Evolutionary conservation across 2,329 filamentous ascomycete genomes (phyloP), one percentile per base, ranked within the genome.

Genomic region (Onygena corvina): DNA sequence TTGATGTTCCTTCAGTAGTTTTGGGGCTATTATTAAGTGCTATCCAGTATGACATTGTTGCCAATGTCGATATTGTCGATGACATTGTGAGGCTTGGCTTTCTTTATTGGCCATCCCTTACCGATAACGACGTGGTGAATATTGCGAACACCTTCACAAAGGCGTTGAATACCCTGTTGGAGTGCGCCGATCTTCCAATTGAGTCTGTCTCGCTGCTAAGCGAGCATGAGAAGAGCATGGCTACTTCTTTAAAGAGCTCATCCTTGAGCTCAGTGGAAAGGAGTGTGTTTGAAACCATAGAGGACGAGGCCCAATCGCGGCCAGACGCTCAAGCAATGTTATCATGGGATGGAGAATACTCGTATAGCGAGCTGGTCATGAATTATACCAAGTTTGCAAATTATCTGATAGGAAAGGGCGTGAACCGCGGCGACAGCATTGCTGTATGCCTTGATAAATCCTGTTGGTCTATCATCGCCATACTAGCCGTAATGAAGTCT

Each of bases 331-430:
- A 44, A 20, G 61, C 60, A 6, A 52, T 62, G n/a, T 44, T 49
- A 34, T 56, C 61, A 2, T 63, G 60, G 60, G 61, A 64, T 50
- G 60, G 61, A 5, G 48, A 54, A 6, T 51, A 61, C 12, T 57
- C 60, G 0, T 64, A 61, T 36, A 46, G 20, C 2, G 48, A 64
- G 38, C 35, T 64, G 23, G 57, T 62, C 9, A 57, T 52, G 6
- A 59, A 65, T 52, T 64, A 52, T 52, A 63, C 46, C 50, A 56
- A 18, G 47, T 53, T 57, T 35, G 58, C 62, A 5, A 44, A 35
- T 12, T 23, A 42, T 9, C 27, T 51, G 1, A n/a, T 47, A 7
- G 8, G 30, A 4, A n/a, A 48, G 35, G 49, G 44, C 8, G 45
- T 51, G 2, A 44, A 20, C 25, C 45, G 18, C 14, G 50, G 50